Base-by-base conservation (phyloP, 345 rosid species). In the Sisymbrium altissimum region DNA sequence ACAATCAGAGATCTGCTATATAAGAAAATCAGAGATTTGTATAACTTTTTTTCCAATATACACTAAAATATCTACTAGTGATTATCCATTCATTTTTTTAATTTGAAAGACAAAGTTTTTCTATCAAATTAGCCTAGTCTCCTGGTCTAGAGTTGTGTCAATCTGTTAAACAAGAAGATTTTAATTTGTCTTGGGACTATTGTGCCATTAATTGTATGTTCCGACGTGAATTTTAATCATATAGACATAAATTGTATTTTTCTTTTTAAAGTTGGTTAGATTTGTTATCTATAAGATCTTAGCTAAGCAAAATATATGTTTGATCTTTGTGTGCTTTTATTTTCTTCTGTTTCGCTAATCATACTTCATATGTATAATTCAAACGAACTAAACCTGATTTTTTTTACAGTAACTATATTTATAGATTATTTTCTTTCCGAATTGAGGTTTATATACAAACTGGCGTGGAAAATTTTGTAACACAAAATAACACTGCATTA, bases 1-100 rank as follows among this genome's bases (percentile, higher is more conserved):
- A 64, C 76, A 76, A 76, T 76, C 80, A 76, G 66, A 70, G 57
- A 63, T 76, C 70, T 63, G 50, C 60, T 64, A 9, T 33, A 68
- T 52, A 7, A n/a, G 30, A 60, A 68, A 68, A 32, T 68, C 33
- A 41, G 6, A 43, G 57, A 64, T 69, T 76, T 76, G 50, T 53
- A 44, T 60, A 40, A 61, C 64, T 25, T 59, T 75, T 65, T 55
- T 32, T n/a, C 54, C 21, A 48, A 50, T 44, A 53, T 54, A 44
- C 71, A 64, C 66, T 55, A 61, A 54, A 76, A 76, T 76, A 77
- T 77, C 80, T 56, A 38, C 62, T 46, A 64, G 67, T 64, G 40
- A 70, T 70, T 77, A 70, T 70, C 71, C 65, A 27, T 49, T 63
- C 55, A 56, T 9, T 45, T 69, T 25, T 76, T 69, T 54, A 35